phyloP scores from a whole-genome alignment of 352 stramenopile species.

The Pythium aristosporum region DNA sequence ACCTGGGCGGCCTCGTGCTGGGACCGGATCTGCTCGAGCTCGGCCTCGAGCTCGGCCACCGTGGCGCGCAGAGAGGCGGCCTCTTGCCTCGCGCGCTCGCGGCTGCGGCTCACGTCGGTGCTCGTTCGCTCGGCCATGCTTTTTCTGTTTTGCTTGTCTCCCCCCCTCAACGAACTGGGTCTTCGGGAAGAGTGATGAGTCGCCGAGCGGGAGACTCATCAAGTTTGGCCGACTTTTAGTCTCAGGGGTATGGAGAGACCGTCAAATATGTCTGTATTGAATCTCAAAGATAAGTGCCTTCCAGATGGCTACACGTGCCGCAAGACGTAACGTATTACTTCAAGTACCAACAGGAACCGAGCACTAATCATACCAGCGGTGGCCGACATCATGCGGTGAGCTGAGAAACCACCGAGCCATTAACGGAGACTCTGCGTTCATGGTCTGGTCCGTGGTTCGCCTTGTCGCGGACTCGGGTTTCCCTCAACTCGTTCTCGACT shows the following conservation, averaged over 20 bases:
- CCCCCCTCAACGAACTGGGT: no score
- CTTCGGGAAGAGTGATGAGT: neutral
- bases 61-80: constrained; percentile 26
- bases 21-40: constrained; percentile 15
- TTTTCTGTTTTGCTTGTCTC: neutral
- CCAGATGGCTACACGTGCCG: no score
- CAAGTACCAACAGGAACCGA: no score
- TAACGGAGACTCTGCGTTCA: no score
- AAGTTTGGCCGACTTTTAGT: neutral
- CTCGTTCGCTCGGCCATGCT: neutral
- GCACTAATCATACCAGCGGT: no score
- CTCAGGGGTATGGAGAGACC: neutral
- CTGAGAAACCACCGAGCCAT: no score
- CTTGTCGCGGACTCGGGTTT: no score
- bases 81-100: constrained; percentile 28
- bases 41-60: constrained; percentile 23
- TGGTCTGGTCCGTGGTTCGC: no score
- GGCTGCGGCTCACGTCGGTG: constrained; percentile 19
- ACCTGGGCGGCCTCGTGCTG: neutral
- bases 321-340: no score
- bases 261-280: neutral
- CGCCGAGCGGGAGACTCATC: neutral
- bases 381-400: no score
- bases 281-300: neutral
- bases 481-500: no score